Percentiles rank a stretch among this genome's conserved stretches.
Conservation (phyloP, 225 moss, liverwort and hornwort species). For the Pseudoscleropodium purum region DNA sequence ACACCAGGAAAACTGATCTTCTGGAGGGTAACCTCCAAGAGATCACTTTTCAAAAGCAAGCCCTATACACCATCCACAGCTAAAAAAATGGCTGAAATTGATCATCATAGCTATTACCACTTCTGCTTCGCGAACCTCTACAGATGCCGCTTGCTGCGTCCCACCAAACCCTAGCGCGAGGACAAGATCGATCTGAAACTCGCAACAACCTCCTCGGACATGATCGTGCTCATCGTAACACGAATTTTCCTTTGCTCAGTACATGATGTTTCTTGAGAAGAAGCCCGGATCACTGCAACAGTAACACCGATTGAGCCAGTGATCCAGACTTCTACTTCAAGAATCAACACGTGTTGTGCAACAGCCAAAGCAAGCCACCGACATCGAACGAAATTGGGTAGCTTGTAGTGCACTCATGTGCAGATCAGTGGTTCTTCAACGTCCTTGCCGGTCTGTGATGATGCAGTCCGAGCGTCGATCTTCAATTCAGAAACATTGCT, state of each 20-base stretch:
- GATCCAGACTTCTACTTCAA: slow-evolving; percentile 15
- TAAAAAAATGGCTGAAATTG: neutral
- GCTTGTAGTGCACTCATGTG: neutral
- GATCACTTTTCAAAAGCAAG: neutral
- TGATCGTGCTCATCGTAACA: neutral
- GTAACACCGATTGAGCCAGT: neutral
- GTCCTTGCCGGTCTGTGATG: neutral
- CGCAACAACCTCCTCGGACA: neutral
- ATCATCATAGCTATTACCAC: neutral
- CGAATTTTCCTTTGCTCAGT: neutral
- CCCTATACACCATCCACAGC: neutral
- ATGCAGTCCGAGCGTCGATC: neutral
- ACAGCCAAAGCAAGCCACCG: neutral
- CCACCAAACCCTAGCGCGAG: neutral
- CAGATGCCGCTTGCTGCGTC: neutral
- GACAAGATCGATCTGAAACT: neutral
- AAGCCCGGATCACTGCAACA: neutral
- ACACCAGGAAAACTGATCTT: neutral
- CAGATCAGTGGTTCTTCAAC: neutral
- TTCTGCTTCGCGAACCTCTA: neutral
- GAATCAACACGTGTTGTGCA: neutral
- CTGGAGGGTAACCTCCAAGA: neutral
- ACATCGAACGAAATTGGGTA: neutral
- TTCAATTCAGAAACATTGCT: neutral
- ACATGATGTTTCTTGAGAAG: neutral